A percentile compares a stretch with the other conserved stretches of the same genome.
These are phyloP conservation scores for Pyrenophora tritici-repentis DNA, from an alignment of 2,329 filamentous ascomycete genomes.

Conservation along the genomic window DNA sequence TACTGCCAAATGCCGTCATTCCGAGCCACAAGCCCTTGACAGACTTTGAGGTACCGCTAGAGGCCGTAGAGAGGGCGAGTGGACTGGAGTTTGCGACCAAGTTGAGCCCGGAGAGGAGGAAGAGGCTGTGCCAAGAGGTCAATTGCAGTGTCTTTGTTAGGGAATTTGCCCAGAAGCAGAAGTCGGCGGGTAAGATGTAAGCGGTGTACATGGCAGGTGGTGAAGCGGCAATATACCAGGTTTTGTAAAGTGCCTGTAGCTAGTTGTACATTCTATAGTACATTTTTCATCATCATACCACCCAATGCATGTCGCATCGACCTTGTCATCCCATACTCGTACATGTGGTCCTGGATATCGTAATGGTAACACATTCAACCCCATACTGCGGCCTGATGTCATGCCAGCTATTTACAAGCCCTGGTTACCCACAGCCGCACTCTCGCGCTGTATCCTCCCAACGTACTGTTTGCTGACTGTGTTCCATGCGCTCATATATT, in stretches of 20 bases:
- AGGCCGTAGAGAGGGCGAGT: conserved; percentile 88
- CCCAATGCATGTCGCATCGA: not conserved
- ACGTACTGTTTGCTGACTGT: conserved; percentile 57
- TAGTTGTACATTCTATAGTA: conserved; percentile 34
- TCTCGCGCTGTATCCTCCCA: conserved; percentile 53
- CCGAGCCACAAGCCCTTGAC: conserved; percentile 82
- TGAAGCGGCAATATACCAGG: conserved; percentile 5
- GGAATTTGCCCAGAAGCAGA: conserved; percentile 71
- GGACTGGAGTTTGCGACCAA: conserved; percentile 88
- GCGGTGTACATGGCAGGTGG: conserved; percentile 7
- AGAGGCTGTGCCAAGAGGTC: conserved; percentile 83
- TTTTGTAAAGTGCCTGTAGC: conserved; percentile 8
- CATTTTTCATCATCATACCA: conserved; percentile 10
- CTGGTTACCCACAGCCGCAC: conserved; percentile 9
- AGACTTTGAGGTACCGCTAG: conserved; percentile 94
- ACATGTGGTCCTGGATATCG: not conserved
- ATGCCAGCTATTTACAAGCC: conserved; percentile 10
- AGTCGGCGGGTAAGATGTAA: conserved; percentile 46
- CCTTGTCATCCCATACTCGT: conserved; percentile 5
- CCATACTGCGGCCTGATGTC: not conserved
- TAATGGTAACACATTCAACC: no score
- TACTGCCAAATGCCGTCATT: conserved; percentile 89
- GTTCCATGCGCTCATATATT: conserved; percentile 61
- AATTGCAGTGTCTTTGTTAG: conserved; percentile 80
- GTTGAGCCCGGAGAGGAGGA: conserved; percentile 73